These are phyloP conservation scores for Salix exigua DNA, from an alignment of 345 rosid genomes.

Conservation along the genomic window DNA sequence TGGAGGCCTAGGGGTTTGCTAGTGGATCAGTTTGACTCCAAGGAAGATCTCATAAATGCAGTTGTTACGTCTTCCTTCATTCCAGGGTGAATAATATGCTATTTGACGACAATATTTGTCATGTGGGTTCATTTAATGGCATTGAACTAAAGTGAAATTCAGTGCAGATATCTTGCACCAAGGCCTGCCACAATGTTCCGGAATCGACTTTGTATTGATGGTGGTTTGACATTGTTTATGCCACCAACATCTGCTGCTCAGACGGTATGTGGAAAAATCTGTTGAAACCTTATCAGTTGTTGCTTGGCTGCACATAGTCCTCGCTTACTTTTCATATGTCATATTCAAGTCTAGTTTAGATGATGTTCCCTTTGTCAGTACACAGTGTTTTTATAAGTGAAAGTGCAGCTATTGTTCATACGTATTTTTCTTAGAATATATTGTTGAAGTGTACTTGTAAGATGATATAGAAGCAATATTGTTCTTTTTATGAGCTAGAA, in stretches of 20 bases:
- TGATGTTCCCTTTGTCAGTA: not conserved
- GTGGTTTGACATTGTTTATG: conserved; percentile 92
- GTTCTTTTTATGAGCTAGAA: too few species aligned
- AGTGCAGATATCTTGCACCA: conserved; percentile 88
- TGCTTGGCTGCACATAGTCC: not conserved
- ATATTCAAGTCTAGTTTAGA: not conserved
- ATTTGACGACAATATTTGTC: not conserved
- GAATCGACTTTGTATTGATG: conserved; percentile 83
- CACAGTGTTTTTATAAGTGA: not conserved
- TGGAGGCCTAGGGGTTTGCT: conserved; percentile 90
- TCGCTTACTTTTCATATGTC: not conserved
- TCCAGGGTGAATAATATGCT: conserved; percentile 58
- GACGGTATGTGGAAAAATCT: conserved; percentile 44
- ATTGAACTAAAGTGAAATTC: conserved; percentile 12
- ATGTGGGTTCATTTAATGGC: not conserved
- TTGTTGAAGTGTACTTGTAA: too few species aligned
- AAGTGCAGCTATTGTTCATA: not conserved
- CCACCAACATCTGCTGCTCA: conserved; percentile 91
- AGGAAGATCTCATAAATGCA: conserved; percentile 83
- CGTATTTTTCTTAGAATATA: too few species aligned
- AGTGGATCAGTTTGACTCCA: conserved; percentile 96
- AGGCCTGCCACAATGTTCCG: conserved; percentile 82
- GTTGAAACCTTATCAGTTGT: not conserved
- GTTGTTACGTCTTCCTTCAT: conserved; percentile 83
- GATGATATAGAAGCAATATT: too few species aligned